phyloP scores from a whole-genome alignment of 2,329 filamentous ascomycete genomes.

The Ascocoryne sarcoides region DNA sequence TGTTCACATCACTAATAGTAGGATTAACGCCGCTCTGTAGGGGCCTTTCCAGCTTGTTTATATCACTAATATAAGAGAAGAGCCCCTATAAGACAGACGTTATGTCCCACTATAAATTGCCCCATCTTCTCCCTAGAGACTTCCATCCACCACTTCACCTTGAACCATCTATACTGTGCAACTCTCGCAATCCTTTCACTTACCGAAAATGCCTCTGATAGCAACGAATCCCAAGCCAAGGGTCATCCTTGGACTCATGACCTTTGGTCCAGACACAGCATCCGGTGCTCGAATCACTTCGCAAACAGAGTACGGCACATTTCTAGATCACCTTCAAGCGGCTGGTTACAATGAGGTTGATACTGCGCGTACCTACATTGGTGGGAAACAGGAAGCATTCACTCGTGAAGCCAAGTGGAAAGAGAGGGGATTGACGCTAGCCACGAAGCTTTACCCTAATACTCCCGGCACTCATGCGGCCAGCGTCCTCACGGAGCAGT shows the following conservation, averaged over 20 bases:
- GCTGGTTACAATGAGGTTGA: conserved; percentile 79
- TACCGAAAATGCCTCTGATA: conserved; percentile 23
- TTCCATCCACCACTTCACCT: too few relatives aligned
- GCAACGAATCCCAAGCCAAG: conserved; percentile 37
- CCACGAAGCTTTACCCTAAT: conserved; percentile 69
- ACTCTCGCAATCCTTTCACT: not conserved
- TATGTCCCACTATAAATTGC: too few relatives aligned
- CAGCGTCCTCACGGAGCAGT: conserved; percentile 52
- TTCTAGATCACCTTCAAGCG: conserved; percentile 67
- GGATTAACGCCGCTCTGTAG: too few relatives aligned
- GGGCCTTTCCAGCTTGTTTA: too few relatives aligned
- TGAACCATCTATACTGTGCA: too few relatives aligned
- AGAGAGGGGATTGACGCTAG: conserved; percentile 65
- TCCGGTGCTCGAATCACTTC: conserved; percentile 64
- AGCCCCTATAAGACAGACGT: too few relatives aligned
- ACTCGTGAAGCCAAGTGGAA: conserved; percentile 70
- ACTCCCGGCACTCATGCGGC: conserved; percentile 51
- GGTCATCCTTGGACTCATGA: conserved; percentile 80
- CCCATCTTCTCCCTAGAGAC: too few relatives aligned
- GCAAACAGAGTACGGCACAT: conserved; percentile 56
- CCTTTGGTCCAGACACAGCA: conserved; percentile 58
- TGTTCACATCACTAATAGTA: too few relatives aligned
- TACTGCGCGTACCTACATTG: conserved; percentile 69
- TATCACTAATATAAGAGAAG: too few relatives aligned
- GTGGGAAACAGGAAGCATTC: conserved; percentile 67